Conservation (phyloP, 106 monocot species). For the Apostasia shenzhenica region DNA sequence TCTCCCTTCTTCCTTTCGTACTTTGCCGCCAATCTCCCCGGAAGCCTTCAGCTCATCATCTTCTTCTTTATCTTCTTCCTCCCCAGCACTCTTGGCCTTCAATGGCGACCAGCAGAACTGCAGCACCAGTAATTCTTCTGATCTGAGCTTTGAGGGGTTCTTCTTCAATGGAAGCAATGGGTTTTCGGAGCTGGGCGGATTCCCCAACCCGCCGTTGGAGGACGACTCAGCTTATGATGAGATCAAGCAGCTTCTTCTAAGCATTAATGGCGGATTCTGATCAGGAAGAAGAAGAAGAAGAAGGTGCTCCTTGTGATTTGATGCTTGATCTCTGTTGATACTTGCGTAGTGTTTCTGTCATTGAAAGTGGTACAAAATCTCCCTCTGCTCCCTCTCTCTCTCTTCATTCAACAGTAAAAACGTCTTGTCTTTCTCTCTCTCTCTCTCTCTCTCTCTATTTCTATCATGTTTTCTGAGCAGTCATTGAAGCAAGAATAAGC, state of each 20-base stretch:
- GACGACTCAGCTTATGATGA: conserved; percentile 1
- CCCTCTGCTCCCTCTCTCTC: too few species aligned
- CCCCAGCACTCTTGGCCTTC: neutral
- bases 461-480: too few species aligned
- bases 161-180: neutral
- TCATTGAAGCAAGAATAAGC: too few species aligned
- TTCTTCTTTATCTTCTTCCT: neutral
- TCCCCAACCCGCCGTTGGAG: neutral
- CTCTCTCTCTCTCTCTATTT: too few species aligned
- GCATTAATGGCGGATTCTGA: too few species aligned
- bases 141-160: conserved; percentile 4
- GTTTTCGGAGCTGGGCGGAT: neutral
- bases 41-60: neutral
- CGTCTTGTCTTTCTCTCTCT: too few species aligned
- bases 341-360: too few species aligned
- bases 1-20: neutral
- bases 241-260: neutral
- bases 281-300: too few species aligned
- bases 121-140: conserved; percentile 1
- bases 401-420: too few species aligned
- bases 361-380: too few species aligned
- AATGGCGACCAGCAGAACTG: conserved; percentile 5
- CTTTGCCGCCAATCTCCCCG: neutral
- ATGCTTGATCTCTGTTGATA: too few species aligned
- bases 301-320: too few species aligned